Conservation (phyloP, 2,329 filamentous ascomycete species). For the Catunica adiposa region DNA sequence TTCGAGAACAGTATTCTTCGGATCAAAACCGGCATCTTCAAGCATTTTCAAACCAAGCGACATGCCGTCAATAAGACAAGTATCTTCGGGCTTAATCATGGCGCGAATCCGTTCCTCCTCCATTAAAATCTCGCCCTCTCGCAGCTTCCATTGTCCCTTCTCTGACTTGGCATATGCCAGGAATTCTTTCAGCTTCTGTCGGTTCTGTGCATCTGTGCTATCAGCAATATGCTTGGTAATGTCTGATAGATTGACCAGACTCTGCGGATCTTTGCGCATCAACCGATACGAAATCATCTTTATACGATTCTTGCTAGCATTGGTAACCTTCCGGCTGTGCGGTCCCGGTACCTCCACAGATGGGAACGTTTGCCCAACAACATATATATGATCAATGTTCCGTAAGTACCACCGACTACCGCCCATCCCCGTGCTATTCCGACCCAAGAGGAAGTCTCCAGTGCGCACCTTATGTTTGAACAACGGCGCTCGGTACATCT, state of each 20-base stretch:
- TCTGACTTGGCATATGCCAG: slow-evolving; percentile 76
- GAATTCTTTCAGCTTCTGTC: slow-evolving; percentile 94
- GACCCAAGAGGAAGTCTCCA: slow-evolving; percentile 75
- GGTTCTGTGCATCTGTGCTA: slow-evolving; percentile 85
- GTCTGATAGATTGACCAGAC: slow-evolving; percentile 58
- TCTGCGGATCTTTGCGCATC: slow-evolving; percentile 56
- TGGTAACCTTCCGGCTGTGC: slow-evolving; percentile 87
- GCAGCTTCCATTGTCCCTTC: slow-evolving; percentile 68
- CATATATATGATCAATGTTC: slow-evolving; percentile 78
- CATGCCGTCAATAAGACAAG: slow-evolving; percentile 91
- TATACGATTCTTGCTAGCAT: slow-evolving; percentile 88
- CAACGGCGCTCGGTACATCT: slow-evolving; percentile 86
- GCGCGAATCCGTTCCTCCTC: slow-evolving; percentile 66
- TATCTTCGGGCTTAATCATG: slow-evolving; percentile 90
- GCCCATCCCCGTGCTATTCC: slow-evolving; percentile 62
- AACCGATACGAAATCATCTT: slow-evolving; percentile 92
- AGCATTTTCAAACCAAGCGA: slow-evolving; percentile 85
- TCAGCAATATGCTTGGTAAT: slow-evolving; percentile 87
- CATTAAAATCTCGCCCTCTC: slow-evolving; percentile 54
- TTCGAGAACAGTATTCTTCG: slow-evolving; percentile 42
- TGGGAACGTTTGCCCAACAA: slow-evolving; percentile 85
- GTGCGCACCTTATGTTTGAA: slow-evolving; percentile 67
- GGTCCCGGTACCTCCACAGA: slow-evolving; percentile 84
- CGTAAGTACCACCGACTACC: slow-evolving; percentile 70
- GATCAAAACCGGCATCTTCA: slow-evolving; percentile 74